Evolutionary conservation across 371 early-diverging fungal genomes (phyloP).

Genomic region (Mucor lusitanicus): DNA sequence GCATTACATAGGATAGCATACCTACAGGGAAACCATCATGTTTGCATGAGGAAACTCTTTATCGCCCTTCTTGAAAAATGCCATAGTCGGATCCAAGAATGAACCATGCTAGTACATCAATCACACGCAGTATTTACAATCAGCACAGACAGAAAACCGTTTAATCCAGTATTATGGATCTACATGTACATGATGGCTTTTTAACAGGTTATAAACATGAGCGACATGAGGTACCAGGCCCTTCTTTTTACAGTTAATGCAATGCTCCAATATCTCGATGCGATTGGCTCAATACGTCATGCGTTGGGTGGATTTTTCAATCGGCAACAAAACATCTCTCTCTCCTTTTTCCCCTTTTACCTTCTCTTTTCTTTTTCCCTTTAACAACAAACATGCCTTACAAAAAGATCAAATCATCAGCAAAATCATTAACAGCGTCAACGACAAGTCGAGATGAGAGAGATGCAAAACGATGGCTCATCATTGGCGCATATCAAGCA

Average conservation of each 20-base stretch:
- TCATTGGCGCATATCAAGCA: constrained; percentile 51
- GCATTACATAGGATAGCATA: too few relatives aligned
- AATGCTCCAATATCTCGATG: not conserved
- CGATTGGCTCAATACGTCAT: not conserved
- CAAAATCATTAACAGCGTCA: not conserved
- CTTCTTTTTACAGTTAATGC: not conserved
- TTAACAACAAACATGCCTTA: not conserved
- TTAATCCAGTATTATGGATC: too few relatives aligned
- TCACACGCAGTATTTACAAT: too few relatives aligned
- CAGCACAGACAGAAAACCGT: too few relatives aligned
- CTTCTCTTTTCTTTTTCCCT: not conserved
- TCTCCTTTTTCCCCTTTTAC: not conserved
- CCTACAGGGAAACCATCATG: too few relatives aligned
- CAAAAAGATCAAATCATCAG: not conserved
- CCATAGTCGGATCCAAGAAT: too few relatives aligned
- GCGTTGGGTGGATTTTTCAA: not conserved
- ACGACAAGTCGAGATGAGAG: not conserved
- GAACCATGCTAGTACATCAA: too few relatives aligned
- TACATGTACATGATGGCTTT: too few relatives aligned
- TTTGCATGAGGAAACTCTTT: too few relatives aligned
- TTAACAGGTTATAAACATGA: not conserved
- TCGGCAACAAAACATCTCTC: not conserved
- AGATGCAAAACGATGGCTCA: constrained; percentile 36
- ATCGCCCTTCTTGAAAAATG: too few relatives aligned
- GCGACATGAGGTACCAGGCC: not conserved